Evolutionary conservation across 2,329 filamentous ascomycete genomes (phyloP).

Genomic region (Monosporascus ibericus): DNA sequence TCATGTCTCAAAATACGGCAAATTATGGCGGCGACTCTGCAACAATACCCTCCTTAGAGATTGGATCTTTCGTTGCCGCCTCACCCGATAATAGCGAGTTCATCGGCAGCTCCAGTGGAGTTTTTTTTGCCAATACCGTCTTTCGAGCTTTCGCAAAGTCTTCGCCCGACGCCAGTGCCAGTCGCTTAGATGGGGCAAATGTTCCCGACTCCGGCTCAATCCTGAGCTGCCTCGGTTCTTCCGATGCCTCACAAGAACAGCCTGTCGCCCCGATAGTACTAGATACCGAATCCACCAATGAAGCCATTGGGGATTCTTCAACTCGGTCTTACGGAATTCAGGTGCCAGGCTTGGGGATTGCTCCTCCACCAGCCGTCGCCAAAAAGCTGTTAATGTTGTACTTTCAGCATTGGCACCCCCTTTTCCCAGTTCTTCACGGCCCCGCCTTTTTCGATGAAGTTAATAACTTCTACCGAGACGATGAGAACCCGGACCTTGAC

Average conservation of each 20-base stretch:
- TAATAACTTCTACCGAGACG: conserved; percentile 30
- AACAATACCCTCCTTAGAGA: conserved; percentile 21
- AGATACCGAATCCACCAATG: background rate
- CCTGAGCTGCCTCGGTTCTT: conserved; percentile 10
- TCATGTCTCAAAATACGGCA: background rate
- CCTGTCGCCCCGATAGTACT: background rate
- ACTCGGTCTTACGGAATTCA: conserved; percentile 9
- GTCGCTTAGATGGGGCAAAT: conserved; percentile 12
- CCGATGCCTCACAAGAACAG: conserved; percentile 3
- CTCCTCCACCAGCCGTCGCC: conserved; percentile 24
- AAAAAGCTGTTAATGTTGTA: conserved; percentile 40
- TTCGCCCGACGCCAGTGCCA: background rate
- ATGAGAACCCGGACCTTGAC: background rate
- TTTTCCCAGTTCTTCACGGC: conserved; percentile 46
- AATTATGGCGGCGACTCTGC: background rate
- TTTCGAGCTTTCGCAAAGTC: conserved; percentile 40
- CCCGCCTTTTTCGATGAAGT: conserved; percentile 40
- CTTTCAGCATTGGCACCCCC: conserved; percentile 45
- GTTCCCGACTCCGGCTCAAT: conserved; percentile 10
- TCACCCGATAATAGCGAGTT: conserved; percentile 41
- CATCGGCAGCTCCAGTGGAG: conserved; percentile 45
- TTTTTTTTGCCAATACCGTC: conserved; percentile 49
- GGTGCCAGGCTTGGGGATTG: conserved; percentile 18
- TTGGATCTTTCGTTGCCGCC: conserved; percentile 34
- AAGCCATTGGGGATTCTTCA: background rate